Percentiles rank a stretch among this genome's conserved stretches.
Evolutionary conservation across 768 basidiomycete species (phyloP).

Genomic region (Strobilomyces confusus): DNA sequence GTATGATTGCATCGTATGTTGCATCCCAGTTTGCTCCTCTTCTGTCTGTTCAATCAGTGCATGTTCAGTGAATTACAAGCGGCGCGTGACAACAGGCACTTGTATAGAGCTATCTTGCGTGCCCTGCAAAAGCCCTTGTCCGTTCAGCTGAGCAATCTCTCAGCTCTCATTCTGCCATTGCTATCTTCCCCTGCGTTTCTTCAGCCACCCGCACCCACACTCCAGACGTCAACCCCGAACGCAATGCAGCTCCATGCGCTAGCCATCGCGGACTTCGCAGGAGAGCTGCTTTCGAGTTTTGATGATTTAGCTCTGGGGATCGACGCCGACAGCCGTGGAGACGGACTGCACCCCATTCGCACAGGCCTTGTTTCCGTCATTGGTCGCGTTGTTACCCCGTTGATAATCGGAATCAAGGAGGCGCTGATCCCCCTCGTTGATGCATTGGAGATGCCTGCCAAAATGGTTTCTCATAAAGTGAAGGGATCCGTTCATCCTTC

Average conservation of each 20-base stretch:
- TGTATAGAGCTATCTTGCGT: slow-evolving; percentile 67
- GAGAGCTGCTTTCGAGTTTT: slow-evolving; percentile 68
- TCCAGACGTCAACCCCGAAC: slow-evolving; percentile 51
- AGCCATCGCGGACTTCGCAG: slow-evolving; percentile 63
- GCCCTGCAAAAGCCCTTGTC: slow-evolving; percentile 74
- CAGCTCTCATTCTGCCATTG: slow-evolving; percentile 61
- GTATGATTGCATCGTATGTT: slow-evolving; percentile 68
- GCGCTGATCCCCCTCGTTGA: slow-evolving; percentile 61
- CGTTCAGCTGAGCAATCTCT: slow-evolving; percentile 67
- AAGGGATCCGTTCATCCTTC: slow-evolving; percentile 47
- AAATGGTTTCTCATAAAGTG: slow-evolving; percentile 17
- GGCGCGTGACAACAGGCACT: slow-evolving; percentile 56
- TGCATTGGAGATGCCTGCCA: slow-evolving; percentile 50
- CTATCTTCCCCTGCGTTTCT: slow-evolving; percentile 63
- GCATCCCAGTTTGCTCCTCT: slow-evolving; percentile 2
- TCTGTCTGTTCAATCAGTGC: slow-evolving; percentile 10
- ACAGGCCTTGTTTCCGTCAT: slow-evolving; percentile 68
- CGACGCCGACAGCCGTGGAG: slow-evolving; percentile 58
- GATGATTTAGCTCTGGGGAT: slow-evolving; percentile 61
- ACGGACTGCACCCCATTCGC: slow-evolving; percentile 66
- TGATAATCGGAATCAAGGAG: slow-evolving; percentile 56
- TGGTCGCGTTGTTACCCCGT: slow-evolving; percentile 60
- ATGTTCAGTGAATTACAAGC: slow-evolving; percentile 62
- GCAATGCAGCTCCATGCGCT: slow-evolving; percentile 70
- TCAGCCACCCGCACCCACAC: slow-evolving; percentile 44